These are phyloP conservation scores for Colletotrichum phormii DNA, from an alignment of 2,329 filamentous ascomycete genomes.

Conservation along the genomic window DNA sequence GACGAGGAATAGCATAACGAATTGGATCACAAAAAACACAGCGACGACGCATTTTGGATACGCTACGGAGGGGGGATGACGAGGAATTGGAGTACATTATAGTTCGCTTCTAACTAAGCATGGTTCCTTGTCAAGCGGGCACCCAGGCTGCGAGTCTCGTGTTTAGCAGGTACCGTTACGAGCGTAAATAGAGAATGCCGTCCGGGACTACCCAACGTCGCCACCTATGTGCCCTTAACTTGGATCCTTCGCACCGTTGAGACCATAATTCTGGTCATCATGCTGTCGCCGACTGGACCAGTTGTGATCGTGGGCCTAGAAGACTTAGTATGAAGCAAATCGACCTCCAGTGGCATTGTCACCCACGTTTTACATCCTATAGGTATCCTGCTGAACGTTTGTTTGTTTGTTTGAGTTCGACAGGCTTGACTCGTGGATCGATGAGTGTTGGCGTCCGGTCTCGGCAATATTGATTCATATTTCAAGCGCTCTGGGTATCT, in stretches of 20 bases:
- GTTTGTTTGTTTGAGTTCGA: background rate
- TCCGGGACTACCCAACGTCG: background rate
- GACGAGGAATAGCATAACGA: background rate
- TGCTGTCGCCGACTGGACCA: background rate
- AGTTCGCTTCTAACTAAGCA: slow-evolving; percentile 13
- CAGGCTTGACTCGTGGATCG: background rate
- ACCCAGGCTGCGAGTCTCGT: background rate
- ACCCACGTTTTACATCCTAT: slow-evolving; percentile 34
- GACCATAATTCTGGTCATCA: background rate
- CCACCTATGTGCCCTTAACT: background rate
- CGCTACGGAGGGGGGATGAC: background rate
- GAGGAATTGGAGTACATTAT: background rate
- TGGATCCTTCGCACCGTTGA: background rate
- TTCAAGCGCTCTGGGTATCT: background rate
- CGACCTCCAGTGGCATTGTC: slow-evolving; percentile 24
- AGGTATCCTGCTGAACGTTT: background rate
- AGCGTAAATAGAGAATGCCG: slow-evolving; percentile 19
- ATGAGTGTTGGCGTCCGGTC: background rate
- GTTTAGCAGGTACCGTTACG: background rate
- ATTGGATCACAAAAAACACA: slow-evolving; percentile 6
- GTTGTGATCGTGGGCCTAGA: slow-evolving; percentile 12
- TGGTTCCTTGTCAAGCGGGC: background rate
- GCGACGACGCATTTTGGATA: background rate
- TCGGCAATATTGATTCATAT: background rate
- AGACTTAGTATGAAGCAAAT: slow-evolving; percentile 34